Conservation (phyloP, 106 monocot genomes). For the Platanthera guangdongensis region DNA sequence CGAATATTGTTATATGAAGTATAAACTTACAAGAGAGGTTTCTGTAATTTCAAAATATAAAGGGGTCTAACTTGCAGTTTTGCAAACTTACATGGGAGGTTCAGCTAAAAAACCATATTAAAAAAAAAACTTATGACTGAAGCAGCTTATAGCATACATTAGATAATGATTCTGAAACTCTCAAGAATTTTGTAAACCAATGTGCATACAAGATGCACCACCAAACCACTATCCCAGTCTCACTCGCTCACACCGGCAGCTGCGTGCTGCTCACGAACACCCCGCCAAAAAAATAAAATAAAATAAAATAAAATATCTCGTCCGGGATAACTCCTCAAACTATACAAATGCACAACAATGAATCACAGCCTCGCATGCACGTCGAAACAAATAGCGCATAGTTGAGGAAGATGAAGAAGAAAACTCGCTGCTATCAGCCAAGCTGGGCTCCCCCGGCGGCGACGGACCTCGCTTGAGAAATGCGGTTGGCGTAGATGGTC, state of each 20-base stretch:
- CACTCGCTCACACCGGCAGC: neutral
- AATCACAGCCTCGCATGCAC: conserved; percentile 17
- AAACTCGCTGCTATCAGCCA: conserved; percentile 19
- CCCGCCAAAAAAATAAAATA: neutral
- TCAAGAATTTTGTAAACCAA: neutral
- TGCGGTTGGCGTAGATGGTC: conserved; percentile 88
- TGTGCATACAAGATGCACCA: neutral
- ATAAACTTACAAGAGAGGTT: no score
- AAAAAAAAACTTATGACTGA: neutral
- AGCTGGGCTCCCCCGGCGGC: conserved; percentile 46
- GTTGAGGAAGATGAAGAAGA: neutral
- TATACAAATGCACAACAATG: conserved; percentile 33
- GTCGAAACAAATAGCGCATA: conserved; percentile 10
- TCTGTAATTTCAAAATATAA: neutral
- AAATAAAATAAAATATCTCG: neutral
- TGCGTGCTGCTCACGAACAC: neutral
- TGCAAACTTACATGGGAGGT: no score
- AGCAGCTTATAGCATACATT: neutral
- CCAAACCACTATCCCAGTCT: neutral
- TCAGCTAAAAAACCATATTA: no score
- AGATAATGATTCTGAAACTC: neutral
- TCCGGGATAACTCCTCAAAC: conserved; percentile 6
- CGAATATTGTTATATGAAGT: no score
- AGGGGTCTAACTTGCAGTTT: no score
- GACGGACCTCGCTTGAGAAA: conserved; percentile 85